Conservation (phyloP, 306 rosid genomes). For the Nissolia schottii region DNA sequence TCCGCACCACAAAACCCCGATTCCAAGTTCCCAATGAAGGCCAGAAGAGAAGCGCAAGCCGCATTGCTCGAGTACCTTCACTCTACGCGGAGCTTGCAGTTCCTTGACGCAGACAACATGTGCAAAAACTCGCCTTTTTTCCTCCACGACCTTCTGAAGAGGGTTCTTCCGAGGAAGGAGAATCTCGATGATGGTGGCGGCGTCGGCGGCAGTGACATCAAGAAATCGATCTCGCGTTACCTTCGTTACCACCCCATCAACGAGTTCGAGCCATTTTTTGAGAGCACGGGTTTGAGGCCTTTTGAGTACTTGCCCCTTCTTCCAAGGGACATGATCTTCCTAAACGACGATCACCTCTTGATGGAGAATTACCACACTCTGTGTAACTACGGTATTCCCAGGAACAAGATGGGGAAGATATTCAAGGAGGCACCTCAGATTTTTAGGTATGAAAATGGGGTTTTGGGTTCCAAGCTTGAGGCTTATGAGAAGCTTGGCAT, state of each 20-base stretch:
- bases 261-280: constrained; percentile 86
- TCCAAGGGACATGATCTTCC: constrained; percentile 55
- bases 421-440: constrained; percentile 43
- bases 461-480: constrained; percentile 50
- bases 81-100: constrained; percentile 57
- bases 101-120: constrained; percentile 74
- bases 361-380: constrained; percentile 54
- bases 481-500: constrained; percentile 57
- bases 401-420: constrained; percentile 52
- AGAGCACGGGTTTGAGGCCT: constrained; percentile 75
- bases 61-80: constrained; percentile 77
- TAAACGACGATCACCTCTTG: constrained; percentile 50
- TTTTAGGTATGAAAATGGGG: constrained; percentile 41
- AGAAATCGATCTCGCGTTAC: constrained; percentile 36
- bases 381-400: constrained; percentile 57
- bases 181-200: background rate
- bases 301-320: constrained; percentile 52
- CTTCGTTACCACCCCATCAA: constrained; percentile 75
- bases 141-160: constrained; percentile 42
- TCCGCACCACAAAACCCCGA: background rate
- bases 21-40: background rate
- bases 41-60: constrained; percentile 50
- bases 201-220: background rate
- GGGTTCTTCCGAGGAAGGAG: constrained; percentile 2
- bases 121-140: constrained; percentile 64